phyloP scores from a whole-genome alignment of 371 early-diverging fungal genomes.

The Rhizopus microsporus region DNA sequence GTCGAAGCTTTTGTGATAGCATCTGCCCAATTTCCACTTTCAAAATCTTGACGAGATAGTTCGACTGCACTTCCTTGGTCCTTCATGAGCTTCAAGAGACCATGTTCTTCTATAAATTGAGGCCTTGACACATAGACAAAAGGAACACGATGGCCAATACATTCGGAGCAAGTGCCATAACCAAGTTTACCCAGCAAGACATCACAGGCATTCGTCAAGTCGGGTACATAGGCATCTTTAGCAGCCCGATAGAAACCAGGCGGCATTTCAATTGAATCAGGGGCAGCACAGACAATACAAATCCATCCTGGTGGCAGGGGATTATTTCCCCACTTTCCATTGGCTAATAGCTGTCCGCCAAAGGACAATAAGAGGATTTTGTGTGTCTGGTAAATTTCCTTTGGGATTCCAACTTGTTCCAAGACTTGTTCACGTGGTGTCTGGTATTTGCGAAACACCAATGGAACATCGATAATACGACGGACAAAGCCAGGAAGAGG shows the following conservation, averaged over 20 bases:
- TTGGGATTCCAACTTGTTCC: slow-evolving; percentile 59
- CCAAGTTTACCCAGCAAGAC: slow-evolving; percentile 80
- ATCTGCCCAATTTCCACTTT: slow-evolving; percentile 59
- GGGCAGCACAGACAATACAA: slow-evolving; percentile 71
- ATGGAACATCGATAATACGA: slow-evolving; percentile 59
- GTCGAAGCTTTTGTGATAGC: slow-evolving; percentile 43
- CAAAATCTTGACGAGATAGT: slow-evolving; percentile 62
- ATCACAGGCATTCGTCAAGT: slow-evolving; percentile 73
- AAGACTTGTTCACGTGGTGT: slow-evolving; percentile 56
- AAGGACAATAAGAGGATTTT: slow-evolving; percentile 73
- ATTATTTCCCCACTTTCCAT: slow-evolving; percentile 51
- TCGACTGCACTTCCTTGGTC: slow-evolving; percentile 67
- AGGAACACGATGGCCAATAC: slow-evolving; percentile 71
- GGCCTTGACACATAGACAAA: slow-evolving; percentile 79
- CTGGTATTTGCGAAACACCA: slow-evolving; percentile 61
- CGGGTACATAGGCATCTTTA: slow-evolving; percentile 73
- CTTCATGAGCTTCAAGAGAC: slow-evolving; percentile 65
- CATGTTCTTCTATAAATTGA: slow-evolving; percentile 79
- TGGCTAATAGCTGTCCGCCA: slow-evolving; percentile 69
- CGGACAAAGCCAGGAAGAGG: slow-evolving; percentile 24
- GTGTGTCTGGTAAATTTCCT: slow-evolving; percentile 52
- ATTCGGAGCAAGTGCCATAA: slow-evolving; percentile 83
- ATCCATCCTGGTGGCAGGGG: slow-evolving; percentile 78
- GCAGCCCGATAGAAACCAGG: slow-evolving; percentile 60
- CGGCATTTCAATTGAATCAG: slow-evolving; percentile 54